Percentiles rank a stretch among this genome's conserved stretches.
phyloP scores from a whole-genome alignment of 2,329 filamentous ascomycete genomes.

The Scedosporium aurantiacum region DNA sequence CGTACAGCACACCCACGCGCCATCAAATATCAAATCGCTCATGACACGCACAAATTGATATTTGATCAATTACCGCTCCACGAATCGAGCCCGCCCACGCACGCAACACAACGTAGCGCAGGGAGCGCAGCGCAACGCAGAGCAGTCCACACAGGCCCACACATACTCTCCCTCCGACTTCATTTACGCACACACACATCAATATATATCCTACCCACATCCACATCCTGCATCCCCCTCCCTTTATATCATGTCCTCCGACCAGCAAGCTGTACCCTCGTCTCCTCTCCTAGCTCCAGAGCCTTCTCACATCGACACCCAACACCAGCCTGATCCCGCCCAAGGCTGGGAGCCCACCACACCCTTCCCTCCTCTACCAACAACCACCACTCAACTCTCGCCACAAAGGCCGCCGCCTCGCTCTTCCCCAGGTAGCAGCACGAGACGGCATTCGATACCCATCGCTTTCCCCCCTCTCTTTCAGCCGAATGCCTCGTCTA shows the following conservation, averaged over 20 bases:
- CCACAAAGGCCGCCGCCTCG: conserved; percentile 14
- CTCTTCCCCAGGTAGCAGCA: background rate
- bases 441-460: conserved; percentile 25
- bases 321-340: conserved; percentile 5
- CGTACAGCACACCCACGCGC: background rate
- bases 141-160: background rate
- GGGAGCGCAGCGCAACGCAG: background rate
- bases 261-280: background rate
- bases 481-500: conserved; percentile 38
- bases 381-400: conserved; percentile 14
- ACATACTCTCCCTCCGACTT: background rate
- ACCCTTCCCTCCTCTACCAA: conserved; percentile 11
- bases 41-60: background rate
- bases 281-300: background rate
- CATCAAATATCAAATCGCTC: background rate
- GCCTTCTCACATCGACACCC: background rate
- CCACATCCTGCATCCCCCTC: background rate
- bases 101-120: background rate
- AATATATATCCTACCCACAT: conserved; percentile 4
- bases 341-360: background rate
- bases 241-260: background rate
- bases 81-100: background rate
- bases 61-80: too few species aligned
- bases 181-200: background rate
- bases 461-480: conserved; percentile 37